Evolutionary conservation across 1,139 yeast genomes (phyloP).

Genomic region (Kazachstania sp.): DNA sequence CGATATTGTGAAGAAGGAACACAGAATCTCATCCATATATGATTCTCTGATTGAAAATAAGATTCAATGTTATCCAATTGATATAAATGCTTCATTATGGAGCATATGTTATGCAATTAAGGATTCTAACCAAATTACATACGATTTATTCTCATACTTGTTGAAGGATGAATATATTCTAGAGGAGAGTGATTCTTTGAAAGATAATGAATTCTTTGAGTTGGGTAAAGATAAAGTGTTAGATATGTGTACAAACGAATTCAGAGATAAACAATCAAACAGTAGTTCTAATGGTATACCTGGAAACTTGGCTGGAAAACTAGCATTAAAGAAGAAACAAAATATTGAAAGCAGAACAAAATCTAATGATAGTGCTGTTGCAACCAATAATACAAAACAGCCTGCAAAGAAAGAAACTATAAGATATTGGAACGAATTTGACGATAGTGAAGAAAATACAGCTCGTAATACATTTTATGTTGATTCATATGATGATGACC

Average conservation of each 20-base stretch:
- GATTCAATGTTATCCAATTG: constrained; percentile 33
- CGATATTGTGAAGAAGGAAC: constrained; percentile 11
- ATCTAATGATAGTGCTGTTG: constrained; percentile 1
- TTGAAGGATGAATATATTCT: constrained; percentile 16
- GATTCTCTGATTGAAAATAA: constrained; percentile 33
- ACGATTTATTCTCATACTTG: constrained; percentile 30
- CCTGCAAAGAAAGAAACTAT: constrained; percentile 17
- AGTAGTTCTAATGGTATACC: neutral
- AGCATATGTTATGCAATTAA: constrained; percentile 10
- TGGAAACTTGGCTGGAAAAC: neutral
- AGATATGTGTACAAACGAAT: constrained; percentile 10
- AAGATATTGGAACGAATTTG: constrained; percentile 68
- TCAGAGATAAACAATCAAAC: constrained; percentile 1
- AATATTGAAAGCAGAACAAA: neutral
- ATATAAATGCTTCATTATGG: constrained; percentile 25
- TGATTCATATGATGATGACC: constrained; percentile 10
- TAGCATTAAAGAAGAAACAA: neutral
- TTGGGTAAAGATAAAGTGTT: constrained; percentile 15
- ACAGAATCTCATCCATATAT: constrained; percentile 23
- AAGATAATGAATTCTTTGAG: constrained; percentile 19
- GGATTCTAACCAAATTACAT: constrained; percentile 27
- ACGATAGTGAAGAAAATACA: constrained; percentile 48
- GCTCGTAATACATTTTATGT: constrained; percentile 22
- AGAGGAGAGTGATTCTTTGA: constrained; percentile 8
- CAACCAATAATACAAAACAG: neutral